Evolutionary conservation across 2,329 filamentous ascomycete species (phyloP), one percentile per base, ranked within the genome.

Genomic region (Thielaviopsis musarum): DNA sequence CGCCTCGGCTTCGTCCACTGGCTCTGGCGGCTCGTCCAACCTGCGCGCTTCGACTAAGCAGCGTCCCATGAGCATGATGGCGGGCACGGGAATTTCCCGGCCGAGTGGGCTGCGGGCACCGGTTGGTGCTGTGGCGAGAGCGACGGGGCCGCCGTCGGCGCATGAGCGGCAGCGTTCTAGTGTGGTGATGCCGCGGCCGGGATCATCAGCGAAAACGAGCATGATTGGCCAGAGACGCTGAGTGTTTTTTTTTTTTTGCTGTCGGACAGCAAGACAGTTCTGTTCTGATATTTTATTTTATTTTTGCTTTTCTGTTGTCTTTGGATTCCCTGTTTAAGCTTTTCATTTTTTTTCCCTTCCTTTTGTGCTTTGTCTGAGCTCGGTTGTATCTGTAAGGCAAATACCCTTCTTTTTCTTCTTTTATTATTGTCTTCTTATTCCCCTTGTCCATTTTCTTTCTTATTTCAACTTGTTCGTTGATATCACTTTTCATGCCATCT

Each of bases 221-320:
- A 85, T 93, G 67, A 84, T 94, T 84, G 83, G 77, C 65, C 75
- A 81, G 64, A 70, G 77, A 15, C 73, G 75, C 9, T 72, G 76
- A 51, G 13, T 26, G 49, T 54, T 57, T 41, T 19, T 54, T 26
- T 59, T 30, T 52, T 21, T 59, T 19, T 21, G 34, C 34, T 51
- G 41, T 24, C 24, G 41, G 56, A 45, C 19, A 12, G 6, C 10
- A 34, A 34, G 7, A 45, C 15, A n/a, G 17, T 17, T 45, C 7
- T 45, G 38, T 45, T 45, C 13, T 45, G 13, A 15, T 45, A 13
- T 17, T 45, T 45, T 45, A 2, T 45, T 28, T 26, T 58, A 34
- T 24, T 38, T 30, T 38, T 30, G 34, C 53, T 19, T 55, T 56
- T 26, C 4, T 41, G 38, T 5, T 22, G 38, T 30, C 22, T 49